phyloP scores from a whole-genome alignment of 1,284 basidiomycete species.

The Cryptococcus sp. region DNA sequence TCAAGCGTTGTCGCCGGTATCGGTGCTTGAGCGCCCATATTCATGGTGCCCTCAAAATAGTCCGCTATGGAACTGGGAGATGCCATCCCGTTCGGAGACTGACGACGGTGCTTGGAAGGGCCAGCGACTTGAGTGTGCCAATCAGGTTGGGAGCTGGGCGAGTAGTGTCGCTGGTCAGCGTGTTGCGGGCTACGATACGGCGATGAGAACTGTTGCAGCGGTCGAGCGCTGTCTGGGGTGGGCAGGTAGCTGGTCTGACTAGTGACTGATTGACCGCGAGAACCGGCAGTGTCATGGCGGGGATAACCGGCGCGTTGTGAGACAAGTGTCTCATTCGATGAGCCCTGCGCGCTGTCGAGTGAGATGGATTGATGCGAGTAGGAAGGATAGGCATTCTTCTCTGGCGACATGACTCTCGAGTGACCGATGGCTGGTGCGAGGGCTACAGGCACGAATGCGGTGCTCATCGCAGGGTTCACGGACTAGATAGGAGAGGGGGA shows the following conservation, averaged over 20 bases:
- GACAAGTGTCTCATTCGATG: slow-evolving; percentile 4
- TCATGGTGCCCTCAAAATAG: not conserved
- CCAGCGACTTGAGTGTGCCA: slow-evolving; percentile 18
- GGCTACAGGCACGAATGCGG: slow-evolving; percentile 13
- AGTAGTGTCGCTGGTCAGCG: slow-evolving; percentile 6
- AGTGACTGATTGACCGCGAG: not conserved
- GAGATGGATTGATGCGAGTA: not conserved
- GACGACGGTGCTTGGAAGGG: slow-evolving; percentile 11
- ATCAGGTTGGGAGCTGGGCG: slow-evolving; percentile 4
- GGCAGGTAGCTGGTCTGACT: not conserved
- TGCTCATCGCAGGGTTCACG: slow-evolving; percentile 4
- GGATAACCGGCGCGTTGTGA: slow-evolving; percentile 1
- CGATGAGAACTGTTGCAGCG: not conserved
- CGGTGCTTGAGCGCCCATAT: not conserved
- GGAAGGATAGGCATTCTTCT: slow-evolving; percentile 1
- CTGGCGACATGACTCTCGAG: slow-evolving; percentile 2
- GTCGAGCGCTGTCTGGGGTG: slow-evolving; percentile 2
- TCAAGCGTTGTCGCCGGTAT: not conserved
- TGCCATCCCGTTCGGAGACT: not conserved
- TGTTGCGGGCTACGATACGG: slow-evolving; percentile 1
- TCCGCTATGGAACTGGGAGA: slow-evolving; percentile 2
- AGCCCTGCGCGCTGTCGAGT: not conserved
- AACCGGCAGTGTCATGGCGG: not conserved
- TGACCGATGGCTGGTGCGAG: slow-evolving; percentile 14
- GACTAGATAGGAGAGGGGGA: not conserved